Evolutionary conservation across 2,329 filamentous ascomycete genomes (phyloP), one percentile per base, ranked within the genome.

Genomic region (Chaetomium sp.): DNA sequence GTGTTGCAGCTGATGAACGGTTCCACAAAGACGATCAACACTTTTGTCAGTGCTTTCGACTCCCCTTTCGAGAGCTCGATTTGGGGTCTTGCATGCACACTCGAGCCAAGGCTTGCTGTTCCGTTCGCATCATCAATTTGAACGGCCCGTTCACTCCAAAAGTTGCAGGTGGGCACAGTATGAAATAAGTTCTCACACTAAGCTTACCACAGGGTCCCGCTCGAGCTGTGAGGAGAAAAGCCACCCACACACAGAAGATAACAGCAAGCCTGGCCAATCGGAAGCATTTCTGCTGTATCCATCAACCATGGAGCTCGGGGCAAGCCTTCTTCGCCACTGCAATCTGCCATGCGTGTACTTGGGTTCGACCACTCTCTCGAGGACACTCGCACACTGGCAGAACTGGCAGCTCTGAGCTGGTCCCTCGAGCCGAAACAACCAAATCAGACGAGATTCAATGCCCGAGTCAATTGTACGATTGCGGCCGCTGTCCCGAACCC

Each of bases 261-360:
- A 45, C 42, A 58, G 56, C 51, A 16, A 25, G 35, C 23, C 16
- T 21, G 31, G 53, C 63, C 63, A 65, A 65, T 65, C 13, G 53
- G 27, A 60, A 33, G 33, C 53, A 33, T 3, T 5, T 21, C 49
- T 4, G 25, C 62, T 50, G 38, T 35, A 47, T 5, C 35, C 59
- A 47, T 25, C 49, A 49, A 19, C 33, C 55, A 63, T 59, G 49
- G 50, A 59, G 49, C 47, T 59, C 42, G 31, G 31, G 51, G 13
- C 51, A 56, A 31, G 57, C 21, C 45, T 60, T 53, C 38, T 45
- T 64, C 42, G 63, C 54, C 63, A 65, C 58, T 33, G n/a, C n/a
- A n/a, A n/a, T n/a, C n/a, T n/a, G n/a, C n/a, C n/a, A n/a, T n/a
- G n/a, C n/a, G n/a, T n/a, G 16, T 42, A 25, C 57, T 54, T 51